These are phyloP conservation scores for Fusarium pseudonygamai DNA, from an alignment of 2,329 filamentous ascomycete species.

Conservation along the genomic window DNA sequence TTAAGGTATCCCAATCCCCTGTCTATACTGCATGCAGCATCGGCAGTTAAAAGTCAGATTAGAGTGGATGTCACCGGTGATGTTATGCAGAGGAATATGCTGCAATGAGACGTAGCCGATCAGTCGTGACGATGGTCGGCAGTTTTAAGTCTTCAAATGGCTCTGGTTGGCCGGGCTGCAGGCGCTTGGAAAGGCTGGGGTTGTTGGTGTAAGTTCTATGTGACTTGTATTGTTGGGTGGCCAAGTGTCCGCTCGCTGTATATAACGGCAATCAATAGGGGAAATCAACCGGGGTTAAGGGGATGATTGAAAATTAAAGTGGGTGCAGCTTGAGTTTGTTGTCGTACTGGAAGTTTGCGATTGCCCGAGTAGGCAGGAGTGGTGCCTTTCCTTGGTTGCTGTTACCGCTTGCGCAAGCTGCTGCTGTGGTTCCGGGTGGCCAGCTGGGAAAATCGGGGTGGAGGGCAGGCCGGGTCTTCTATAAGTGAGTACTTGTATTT, in stretches of 20 bases:
- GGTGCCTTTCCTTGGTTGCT: slow-evolving; percentile 38
- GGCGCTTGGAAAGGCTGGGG: slow-evolving; percentile 26
- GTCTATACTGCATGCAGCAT: slow-evolving; percentile 40
- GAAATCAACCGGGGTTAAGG: slow-evolving; percentile 10
- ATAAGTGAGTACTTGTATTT: slow-evolving; percentile 57
- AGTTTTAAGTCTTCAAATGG: slow-evolving; percentile 25
- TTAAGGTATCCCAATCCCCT: slow-evolving; percentile 28
- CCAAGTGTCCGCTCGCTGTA: slow-evolving; percentile 22
- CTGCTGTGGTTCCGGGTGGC: slow-evolving; percentile 41
- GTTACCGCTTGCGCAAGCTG: slow-evolving; percentile 35
- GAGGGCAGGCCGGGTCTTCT: slow-evolving; percentile 56
- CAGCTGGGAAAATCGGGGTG: slow-evolving; percentile 52
- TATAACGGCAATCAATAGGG: slow-evolving; percentile 21
- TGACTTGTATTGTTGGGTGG: slow-evolving; percentile 23
- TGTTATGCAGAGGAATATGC: slow-evolving; percentile 36
- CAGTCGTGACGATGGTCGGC: slow-evolving; percentile 22
- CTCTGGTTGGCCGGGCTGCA: slow-evolving; percentile 41
- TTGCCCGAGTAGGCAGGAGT: slow-evolving; percentile 27
- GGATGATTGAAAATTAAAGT: slow-evolving; percentile 25
- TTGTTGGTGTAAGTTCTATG: slow-evolving; percentile 18
- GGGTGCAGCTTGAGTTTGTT: slow-evolving; percentile 20
- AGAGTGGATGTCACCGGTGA: slow-evolving; percentile 32
- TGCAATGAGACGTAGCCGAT: slow-evolving; percentile 35
- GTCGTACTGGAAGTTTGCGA: slow-evolving; percentile 24
- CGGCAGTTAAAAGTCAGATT: slow-evolving; percentile 24